Base-by-base conservation (phyloP, 768 basidiomycete species). In the Rhodosporidiobolus odoratus region DNA sequence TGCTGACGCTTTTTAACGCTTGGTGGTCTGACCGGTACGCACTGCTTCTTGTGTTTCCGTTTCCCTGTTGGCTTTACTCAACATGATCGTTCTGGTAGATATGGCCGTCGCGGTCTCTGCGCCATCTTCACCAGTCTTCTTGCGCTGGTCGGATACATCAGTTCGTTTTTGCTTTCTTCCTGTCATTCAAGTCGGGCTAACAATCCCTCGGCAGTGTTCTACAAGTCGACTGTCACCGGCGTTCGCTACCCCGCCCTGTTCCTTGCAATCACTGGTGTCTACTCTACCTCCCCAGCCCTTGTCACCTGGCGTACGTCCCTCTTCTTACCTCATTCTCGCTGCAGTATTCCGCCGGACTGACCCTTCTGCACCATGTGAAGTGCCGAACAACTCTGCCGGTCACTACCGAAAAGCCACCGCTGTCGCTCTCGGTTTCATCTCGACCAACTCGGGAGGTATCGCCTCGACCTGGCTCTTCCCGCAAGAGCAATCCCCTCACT, bases 401-500 rank as follows among this genome's bases (percentile, higher is more conserved):
- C 71, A 72, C 58, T 72, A 69, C 45, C 56, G 61, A 16, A 66
- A 60, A 27, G 68, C 72, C 2, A 73, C 72, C 3, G 48, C 59
- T 1, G 54, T 73, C 30, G 72, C 85, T 66, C 87, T 76, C 87
- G 81, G 79, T 5, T 45, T 32, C 19, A 30, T 43, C 17, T 4
- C 58, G 2, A 59, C 35, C 37, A 58, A 58, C 38, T 32, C n/a
- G 34, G 50, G 52, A 13, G 58, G 27, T 40, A 43, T 37, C 35
- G 35, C 48, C 8, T 60, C 57, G 3, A 75, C 74, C 25, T 71
- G 68, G 71, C 67, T 73, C 5, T 68, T 68, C 63, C 63, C 78
- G 85, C 86, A 84, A 87, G 86, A 76, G 86, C 84, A 81, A 85
- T 84, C 76, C 84, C 81, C 77, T 82, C 82, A 30, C 30, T 65